Percentiles rank a stretch among this genome's conserved stretches.
These are phyloP conservation scores for Lepidium africanum DNA, from an alignment of 345 rosid genomes.

Conservation along the genomic window DNA sequence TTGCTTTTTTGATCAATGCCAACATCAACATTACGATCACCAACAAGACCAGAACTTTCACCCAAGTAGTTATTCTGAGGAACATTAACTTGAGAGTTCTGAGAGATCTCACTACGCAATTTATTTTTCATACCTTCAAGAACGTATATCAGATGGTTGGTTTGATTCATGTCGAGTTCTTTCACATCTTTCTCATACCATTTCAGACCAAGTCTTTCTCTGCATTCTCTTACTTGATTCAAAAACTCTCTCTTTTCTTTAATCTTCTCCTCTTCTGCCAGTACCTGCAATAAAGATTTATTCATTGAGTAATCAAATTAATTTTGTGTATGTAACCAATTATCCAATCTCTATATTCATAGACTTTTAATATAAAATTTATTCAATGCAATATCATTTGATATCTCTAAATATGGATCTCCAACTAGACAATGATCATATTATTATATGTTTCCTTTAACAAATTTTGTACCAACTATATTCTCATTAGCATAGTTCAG, in stretches of 20 bases:
- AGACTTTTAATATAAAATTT: no score
- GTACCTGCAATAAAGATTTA: background rate
- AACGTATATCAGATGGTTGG: constrained; percentile 21
- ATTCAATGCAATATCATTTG: background rate
- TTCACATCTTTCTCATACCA: constrained; percentile 51
- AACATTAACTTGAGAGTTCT: background rate
- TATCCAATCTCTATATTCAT: background rate
- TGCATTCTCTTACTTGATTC: constrained; percentile 5
- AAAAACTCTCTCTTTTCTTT: constrained; percentile 30
- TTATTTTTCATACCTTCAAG: constrained; percentile 31
- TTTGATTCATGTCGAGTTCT: constrained; percentile 26
- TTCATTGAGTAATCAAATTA: background rate
- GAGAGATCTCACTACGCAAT: constrained; percentile 19
- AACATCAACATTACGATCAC: background rate
- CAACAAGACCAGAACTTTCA: background rate
- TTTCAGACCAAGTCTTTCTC: background rate
- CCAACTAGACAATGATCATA: background rate
- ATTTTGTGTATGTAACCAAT: background rate
- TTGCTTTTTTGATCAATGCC: background rate
- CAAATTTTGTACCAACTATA: background rate
- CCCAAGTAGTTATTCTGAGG: background rate
- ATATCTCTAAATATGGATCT: background rate
- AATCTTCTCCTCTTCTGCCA: constrained; percentile 27
- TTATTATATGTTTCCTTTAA: background rate
- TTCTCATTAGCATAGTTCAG: background rate